Evolutionary conservation across 257 asterid genomes (phyloP).

Genomic region (Penstemon davidsonii): DNA sequence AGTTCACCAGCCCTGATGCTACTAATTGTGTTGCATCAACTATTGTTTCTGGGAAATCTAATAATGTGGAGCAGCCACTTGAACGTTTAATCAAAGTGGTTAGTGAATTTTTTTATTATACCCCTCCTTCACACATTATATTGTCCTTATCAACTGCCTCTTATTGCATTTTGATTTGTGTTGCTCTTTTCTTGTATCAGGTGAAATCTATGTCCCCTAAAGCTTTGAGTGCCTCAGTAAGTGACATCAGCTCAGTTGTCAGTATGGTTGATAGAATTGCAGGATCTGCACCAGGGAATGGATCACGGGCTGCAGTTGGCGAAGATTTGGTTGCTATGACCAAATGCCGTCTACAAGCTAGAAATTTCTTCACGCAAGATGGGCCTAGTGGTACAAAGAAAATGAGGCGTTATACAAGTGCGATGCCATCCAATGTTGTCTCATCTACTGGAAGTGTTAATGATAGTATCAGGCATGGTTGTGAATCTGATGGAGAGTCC

Average conservation of each 20-base stretch:
- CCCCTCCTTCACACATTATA: not conserved
- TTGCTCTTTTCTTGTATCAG: slow-evolving; percentile 43
- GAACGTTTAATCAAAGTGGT: slow-evolving; percentile 84
- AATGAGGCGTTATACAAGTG: slow-evolving; percentile 82
- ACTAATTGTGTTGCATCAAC: slow-evolving; percentile 60
- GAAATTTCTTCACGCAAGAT: slow-evolving; percentile 71
- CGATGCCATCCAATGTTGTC: slow-evolving; percentile 67
- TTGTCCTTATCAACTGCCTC: not conserved
- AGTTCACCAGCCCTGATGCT: slow-evolving; percentile 74
- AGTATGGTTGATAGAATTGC: slow-evolving; percentile 92
- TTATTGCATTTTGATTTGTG: slow-evolving; percentile 8
- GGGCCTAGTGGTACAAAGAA: slow-evolving; percentile 76
- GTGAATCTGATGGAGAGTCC: slow-evolving; percentile 82
- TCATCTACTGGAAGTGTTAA: slow-evolving; percentile 70
- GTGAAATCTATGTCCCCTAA: slow-evolving; percentile 65
- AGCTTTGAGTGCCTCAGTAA: slow-evolving; percentile 69
- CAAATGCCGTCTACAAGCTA: slow-evolving; percentile 77
- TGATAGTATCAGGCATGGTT: slow-evolving; percentile 60
- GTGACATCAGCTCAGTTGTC: slow-evolving; percentile 84
- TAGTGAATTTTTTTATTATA: slow-evolving; percentile 24
- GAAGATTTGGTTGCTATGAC: slow-evolving; percentile 98
- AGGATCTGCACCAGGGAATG: slow-evolving; percentile 97
- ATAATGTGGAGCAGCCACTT: slow-evolving; percentile 69
- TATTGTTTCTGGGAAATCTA: slow-evolving; percentile 55
- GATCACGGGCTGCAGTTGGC: slow-evolving; percentile 94